Conservation (phyloP, 768 basidiomycete species). For the Mycena vulgaris region DNA sequence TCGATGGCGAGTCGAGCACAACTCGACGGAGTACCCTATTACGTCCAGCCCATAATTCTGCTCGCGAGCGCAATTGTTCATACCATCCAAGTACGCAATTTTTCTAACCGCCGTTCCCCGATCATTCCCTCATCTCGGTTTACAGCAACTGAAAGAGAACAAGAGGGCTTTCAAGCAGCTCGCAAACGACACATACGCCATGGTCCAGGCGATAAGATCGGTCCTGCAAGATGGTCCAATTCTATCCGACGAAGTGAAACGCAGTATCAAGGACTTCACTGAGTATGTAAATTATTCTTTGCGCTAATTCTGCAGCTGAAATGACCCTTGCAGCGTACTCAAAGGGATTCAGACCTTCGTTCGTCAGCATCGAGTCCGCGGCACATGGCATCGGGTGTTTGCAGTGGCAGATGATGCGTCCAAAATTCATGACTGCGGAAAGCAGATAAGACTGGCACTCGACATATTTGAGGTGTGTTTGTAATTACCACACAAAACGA, state of each 20-base stretch:
- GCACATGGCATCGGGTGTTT: not conserved
- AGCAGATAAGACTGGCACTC: not conserved
- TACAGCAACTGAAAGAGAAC: slow-evolving; percentile 16
- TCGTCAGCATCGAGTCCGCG: not conserved
- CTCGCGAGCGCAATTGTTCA: slow-evolving; percentile 1
- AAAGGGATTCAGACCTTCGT: not conserved
- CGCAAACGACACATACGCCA: not conserved
- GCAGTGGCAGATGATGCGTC: slow-evolving; percentile 1
- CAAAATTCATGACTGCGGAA: slow-evolving; percentile 7
- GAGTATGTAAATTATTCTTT: not conserved
- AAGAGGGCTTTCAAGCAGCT: slow-evolving; percentile 8
- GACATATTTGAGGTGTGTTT: slow-evolving; percentile 7
- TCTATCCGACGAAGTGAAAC: slow-evolving; percentile 1
- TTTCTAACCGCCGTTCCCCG: too few species aligned
- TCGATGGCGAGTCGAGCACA: slow-evolving; percentile 1
- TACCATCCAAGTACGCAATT: slow-evolving; percentile 10
- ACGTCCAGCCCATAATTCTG: slow-evolving; percentile 2
- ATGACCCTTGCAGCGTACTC: slow-evolving; percentile 1
- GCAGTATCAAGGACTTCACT: not conserved
- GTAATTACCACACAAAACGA: not conserved
- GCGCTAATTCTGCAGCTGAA: not conserved
- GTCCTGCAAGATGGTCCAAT: not conserved
- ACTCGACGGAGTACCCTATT: not conserved
- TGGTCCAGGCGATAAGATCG: slow-evolving; percentile 7
- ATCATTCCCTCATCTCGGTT: not conserved